A percentile compares a stretch with the other conserved stretches of the same genome.
Conservation (phyloP, 129 eudicot genomes). For the Tagetes erecta region DNA sequence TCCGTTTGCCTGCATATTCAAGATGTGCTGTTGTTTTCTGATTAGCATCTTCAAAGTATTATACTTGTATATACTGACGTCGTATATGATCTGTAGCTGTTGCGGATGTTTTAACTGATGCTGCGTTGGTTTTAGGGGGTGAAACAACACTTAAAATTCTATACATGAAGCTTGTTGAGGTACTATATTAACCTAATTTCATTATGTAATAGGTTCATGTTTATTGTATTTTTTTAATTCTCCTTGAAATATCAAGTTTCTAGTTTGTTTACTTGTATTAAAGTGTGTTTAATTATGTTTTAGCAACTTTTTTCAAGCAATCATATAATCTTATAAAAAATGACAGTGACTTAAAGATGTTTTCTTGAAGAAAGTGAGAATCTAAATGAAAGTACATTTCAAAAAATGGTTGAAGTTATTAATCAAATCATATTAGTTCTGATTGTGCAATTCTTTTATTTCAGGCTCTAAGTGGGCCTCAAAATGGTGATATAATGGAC, state of each 20-base stretch:
- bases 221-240: neutral
- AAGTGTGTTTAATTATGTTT: neutral
- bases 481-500: slow-evolving; percentile 59
- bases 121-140: slow-evolving; percentile 96
- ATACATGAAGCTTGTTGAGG: slow-evolving; percentile 95
- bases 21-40: neutral
- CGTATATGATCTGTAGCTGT: slow-evolving; percentile 61
- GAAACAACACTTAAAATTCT: slow-evolving; percentile 80
- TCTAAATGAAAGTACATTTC: neutral
- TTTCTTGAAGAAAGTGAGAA: slow-evolving; percentile 10
- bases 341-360: slow-evolving; percentile 1
- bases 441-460: slow-evolving; percentile 13
- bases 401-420: neutral
- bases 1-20: slow-evolving; percentile 10
- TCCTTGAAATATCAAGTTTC: slow-evolving; percentile 1
- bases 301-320: neutral
- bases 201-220: slow-evolving; percentile 1
- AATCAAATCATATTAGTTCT: slow-evolving; percentile 21
- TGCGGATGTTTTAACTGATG: slow-evolving; percentile 98
- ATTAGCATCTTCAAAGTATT: slow-evolving; percentile 19
- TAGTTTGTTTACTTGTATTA: neutral
- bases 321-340: neutral
- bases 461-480: slow-evolving; percentile 67
- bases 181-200: slow-evolving; percentile 31
- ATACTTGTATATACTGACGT: slow-evolving; percentile 26